Evolutionary conservation across 2,329 filamentous ascomycete genomes (phyloP), one percentile per base, ranked within the genome.

Genomic region (Xylaria polymorpha): DNA sequence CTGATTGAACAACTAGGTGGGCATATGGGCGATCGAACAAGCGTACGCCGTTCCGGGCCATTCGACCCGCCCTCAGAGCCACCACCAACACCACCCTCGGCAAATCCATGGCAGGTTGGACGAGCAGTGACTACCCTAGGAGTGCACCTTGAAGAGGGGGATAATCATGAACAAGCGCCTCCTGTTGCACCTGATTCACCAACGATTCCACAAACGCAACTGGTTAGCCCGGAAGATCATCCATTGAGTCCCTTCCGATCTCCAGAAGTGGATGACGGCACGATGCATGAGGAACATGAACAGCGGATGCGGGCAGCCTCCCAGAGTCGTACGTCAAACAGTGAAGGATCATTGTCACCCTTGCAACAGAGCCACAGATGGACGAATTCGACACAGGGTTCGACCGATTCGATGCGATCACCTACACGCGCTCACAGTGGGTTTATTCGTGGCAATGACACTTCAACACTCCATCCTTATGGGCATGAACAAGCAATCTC

Each of bases 91-190:
- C 83, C 81, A 2, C 82, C 83, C 10, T 82, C 81, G 7, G 68
- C 77, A 12, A 81, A 84, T 61, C 83, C 83, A 7, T 85, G 83
- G 83, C 80, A 84, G 66, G 73, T 80, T 43, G 74, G 74, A 75
- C 77, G 61, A 68, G 66, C 62, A 73, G 76, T 73, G 50, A 64
- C 51, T 67, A 70, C 46, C 64, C 61, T 64, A 61, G 67, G 32
- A 15, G 66, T 72, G n/a, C 69, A 72, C 25, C 43, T 69, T 56
- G 72, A 68, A 41, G 74, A 75, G 32, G 74, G 65, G 29, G 68
- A 72, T 55, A 58, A 60, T 51, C 72, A 65, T 44, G 76, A 76
- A 61, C 74, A 72, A 62, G 75, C 71, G 12, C 70, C 70, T 56
- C 71, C 69, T 12, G 72, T 74, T 20, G 63, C 61, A 5, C 72